Percentiles rank a stretch among this genome's conserved stretches.
Evolutionary conservation across 2,329 filamentous ascomycete species (phyloP).

Genomic region (Ceratocystis harringtonii): DNA sequence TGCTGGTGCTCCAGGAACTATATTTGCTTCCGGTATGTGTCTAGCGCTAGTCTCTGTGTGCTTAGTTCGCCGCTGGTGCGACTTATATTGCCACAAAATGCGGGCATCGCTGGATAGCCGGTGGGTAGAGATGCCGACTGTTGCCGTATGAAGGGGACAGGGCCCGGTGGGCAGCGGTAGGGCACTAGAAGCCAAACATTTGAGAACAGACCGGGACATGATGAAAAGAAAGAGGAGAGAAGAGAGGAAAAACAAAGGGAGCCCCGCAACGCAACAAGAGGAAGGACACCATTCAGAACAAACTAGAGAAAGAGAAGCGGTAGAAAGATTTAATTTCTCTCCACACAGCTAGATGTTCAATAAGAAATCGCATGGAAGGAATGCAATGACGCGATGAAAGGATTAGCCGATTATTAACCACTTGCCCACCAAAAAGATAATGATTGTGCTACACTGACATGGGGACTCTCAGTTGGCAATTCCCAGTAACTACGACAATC

Average conservation of each 20-base stretch:
- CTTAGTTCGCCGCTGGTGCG: neutral
- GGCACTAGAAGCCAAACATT: neutral
- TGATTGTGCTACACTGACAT: too few relatives aligned
- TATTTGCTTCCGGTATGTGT: neutral
- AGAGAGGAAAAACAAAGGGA: neutral
- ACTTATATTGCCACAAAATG: neutral
- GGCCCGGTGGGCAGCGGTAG: neutral
- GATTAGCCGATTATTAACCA: neutral
- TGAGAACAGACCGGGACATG: neutral
- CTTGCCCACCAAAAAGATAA: neutral
- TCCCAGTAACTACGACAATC: too few relatives aligned
- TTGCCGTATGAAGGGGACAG: neutral
- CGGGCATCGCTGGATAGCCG: neutral
- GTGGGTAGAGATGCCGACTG: neutral
- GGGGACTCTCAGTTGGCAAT: too few relatives aligned
- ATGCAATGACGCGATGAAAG: neutral
- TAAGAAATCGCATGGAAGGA: neutral
- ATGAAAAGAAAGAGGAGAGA: neutral
- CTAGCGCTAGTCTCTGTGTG: neutral
- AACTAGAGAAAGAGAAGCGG: neutral
- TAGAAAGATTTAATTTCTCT: neutral
- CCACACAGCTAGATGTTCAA: neutral
- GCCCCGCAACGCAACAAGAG: neutral
- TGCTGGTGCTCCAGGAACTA: too few relatives aligned
- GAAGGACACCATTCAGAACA: neutral